A percentile compares a stretch with the other conserved stretches of the same genome.
Conservation (phyloP, 1,139 yeast genomes). For the Eremothecium cymbalariae region DNA sequence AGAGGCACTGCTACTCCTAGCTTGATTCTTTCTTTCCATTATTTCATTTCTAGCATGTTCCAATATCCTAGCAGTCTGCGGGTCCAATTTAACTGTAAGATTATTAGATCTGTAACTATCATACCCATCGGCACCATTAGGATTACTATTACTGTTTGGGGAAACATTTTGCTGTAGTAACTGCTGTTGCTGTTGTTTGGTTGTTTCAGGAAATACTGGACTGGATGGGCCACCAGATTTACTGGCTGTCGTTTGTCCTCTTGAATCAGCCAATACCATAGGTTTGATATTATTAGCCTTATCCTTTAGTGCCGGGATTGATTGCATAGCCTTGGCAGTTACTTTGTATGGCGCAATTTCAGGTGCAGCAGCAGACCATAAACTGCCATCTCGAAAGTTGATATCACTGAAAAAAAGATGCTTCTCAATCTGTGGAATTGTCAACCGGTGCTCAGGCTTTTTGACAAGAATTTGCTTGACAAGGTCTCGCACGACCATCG, state of each 20-base stretch:
- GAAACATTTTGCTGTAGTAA: slow-evolving; percentile 13
- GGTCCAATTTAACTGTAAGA: slow-evolving; percentile 17
- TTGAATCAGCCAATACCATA: background rate
- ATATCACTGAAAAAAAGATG: slow-evolving; percentile 69
- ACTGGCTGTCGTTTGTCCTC: background rate
- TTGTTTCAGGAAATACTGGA: slow-evolving; percentile 12
- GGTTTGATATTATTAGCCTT: slow-evolving; percentile 12
- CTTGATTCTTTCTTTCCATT: slow-evolving; percentile 18
- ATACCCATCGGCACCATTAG: slow-evolving; percentile 21
- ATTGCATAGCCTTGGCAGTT: slow-evolving; percentile 38
- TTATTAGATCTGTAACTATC: slow-evolving; percentile 16
- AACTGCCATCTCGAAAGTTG: slow-evolving; percentile 49
- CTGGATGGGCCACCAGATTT: slow-evolving; percentile 9
- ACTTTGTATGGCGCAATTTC: slow-evolving; percentile 66
- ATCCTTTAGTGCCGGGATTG: slow-evolving; percentile 31
- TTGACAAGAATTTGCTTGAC: slow-evolving; percentile 59
- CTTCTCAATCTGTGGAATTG: slow-evolving; percentile 59
- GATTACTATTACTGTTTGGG: background rate
- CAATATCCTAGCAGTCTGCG: slow-evolving; percentile 28
- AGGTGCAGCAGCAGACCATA: slow-evolving; percentile 73
- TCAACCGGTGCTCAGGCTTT: slow-evolving; percentile 62
- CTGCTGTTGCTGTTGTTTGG: slow-evolving; percentile 20
- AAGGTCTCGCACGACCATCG: slow-evolving; percentile 60
- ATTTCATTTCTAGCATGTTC: slow-evolving; percentile 25
- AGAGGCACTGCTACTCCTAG: slow-evolving; percentile 28